Evolutionary conservation across 108 stramenopile genomes (phyloP), one percentile per base, ranked within the genome.

Genomic region (Aurantiochytrium sp.): DNA sequence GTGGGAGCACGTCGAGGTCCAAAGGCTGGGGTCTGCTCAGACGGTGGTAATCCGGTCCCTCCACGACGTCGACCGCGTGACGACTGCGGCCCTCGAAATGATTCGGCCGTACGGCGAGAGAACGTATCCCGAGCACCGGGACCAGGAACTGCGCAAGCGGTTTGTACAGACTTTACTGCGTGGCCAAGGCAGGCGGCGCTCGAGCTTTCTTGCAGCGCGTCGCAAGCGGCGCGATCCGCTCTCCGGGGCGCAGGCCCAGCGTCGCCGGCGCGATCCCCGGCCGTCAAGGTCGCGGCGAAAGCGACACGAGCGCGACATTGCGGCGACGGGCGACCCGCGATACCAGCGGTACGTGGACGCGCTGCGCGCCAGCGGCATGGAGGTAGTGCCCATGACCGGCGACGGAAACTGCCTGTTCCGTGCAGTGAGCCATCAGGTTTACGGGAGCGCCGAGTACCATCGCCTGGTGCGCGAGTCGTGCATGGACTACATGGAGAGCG

Each of bases 361-460:
- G 8, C 59, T 65, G 27, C 59, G 15, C 2, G 59, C 59, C 22
- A 10, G 19, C 10, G 32, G 34, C 59, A 65, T 65, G 59, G 59
- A 65, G 34, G 59, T 94, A 2, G 45, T 52, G n/a, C 87, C 65
- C 12, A 85, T 93, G 22, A 94, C 92, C 50, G 96, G 97, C 22
- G 98, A 99, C 89, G 98, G 98, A 2, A 99, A 99, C 87, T 98
- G 98, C 88, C 88, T 99, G 55, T 99, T 99, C 89, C 95, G 98
- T 4, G 94, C 97, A 52, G 94, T 98, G 10, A 90, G 95, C 48
- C 92, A 98, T 55, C 98, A 99, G 92, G 95, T 99, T 0, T 99
- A 99, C 90, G 97, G 98, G 17, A 95, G 95, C 73, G 91, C 95
- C 19, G 88, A 87, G 4, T 95, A 94, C 93, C 97, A 99, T 89